phyloP scores from a whole-genome alignment of 768 basidiomycete genomes.

The Kwoniella botswanensis region DNA sequence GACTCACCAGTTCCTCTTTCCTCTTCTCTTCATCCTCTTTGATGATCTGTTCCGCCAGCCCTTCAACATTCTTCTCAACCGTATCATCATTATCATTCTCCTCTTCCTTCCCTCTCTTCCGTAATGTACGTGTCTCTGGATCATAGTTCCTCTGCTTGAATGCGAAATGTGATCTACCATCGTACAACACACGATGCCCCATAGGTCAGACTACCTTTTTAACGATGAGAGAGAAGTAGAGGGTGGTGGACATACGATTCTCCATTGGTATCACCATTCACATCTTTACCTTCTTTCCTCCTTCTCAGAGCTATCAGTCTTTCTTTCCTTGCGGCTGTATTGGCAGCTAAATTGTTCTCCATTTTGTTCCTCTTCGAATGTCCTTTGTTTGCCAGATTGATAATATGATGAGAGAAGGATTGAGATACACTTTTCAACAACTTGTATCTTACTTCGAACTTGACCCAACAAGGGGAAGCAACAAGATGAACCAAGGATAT shows the following conservation, averaged over 20 bases:
- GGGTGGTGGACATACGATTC: constrained; percentile 36
- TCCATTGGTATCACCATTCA: constrained; percentile 39
- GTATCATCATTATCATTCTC: constrained; percentile 77
- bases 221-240: no score
- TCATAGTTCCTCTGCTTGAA: constrained; percentile 78
- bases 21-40: constrained; percentile 82
- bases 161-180: constrained; percentile 44
- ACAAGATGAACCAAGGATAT: no score
- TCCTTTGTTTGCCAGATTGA: background rate
- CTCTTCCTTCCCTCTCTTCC: constrained; percentile 58
- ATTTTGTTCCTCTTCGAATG: constrained; percentile 19
- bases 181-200: background rate
- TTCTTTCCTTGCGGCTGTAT: constrained; percentile 54
- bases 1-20: constrained; percentile 81
- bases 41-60: constrained; percentile 82
- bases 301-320: constrained; percentile 55
- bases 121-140: constrained; percentile 67
- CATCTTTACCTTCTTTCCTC: constrained; percentile 45
- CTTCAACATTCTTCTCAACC: constrained; percentile 81
- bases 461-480: no score
- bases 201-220: no score
- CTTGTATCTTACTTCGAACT: no score
- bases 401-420: no score
- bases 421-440: no score
- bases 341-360: constrained; percentile 55